Conservation (phyloP, 208 protist genomes). For the Porcisia deanei region DNA sequence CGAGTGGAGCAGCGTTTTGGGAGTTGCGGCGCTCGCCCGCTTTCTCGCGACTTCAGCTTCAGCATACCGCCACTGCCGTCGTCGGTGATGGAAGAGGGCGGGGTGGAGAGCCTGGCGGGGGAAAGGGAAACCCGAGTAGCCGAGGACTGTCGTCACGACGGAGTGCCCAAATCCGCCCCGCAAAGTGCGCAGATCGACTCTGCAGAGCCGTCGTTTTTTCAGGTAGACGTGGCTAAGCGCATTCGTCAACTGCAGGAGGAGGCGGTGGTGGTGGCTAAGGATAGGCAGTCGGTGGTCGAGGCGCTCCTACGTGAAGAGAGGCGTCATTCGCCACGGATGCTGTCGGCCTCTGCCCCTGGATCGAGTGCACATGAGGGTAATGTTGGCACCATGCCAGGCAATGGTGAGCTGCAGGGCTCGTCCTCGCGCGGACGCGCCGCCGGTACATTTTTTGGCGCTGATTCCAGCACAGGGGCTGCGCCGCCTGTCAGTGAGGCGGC, state of each 20-base stretch:
- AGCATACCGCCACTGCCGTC: constrained; percentile 54
- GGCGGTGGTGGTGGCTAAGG: background rate
- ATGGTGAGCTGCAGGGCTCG: background rate
- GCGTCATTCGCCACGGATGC: background rate
- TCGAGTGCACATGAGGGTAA: background rate
- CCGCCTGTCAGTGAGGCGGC: background rate
- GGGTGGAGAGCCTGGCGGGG: background rate
- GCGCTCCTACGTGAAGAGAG: constrained; percentile 2
- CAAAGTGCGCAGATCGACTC: background rate
- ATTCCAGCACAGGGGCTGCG: background rate
- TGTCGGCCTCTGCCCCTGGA: background rate
- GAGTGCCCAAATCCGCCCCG: background rate
- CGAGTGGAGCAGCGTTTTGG: constrained; percentile 45
- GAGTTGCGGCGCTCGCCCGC: constrained; percentile 26
- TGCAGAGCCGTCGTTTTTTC: constrained; percentile 47
- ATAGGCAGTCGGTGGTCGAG: background rate
- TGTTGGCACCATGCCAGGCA: background rate
- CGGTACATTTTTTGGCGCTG: background rate
- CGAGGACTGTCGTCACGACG: background rate
- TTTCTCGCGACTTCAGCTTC: constrained; percentile 49
- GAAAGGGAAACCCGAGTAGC: background rate
- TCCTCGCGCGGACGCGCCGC: background rate
- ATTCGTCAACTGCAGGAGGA: constrained; percentile 23
- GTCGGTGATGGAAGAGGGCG: constrained; percentile 5
- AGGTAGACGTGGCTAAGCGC: constrained; percentile 46